Base-by-base conservation (phyloP, 1,139 yeast species). In the Diutina ranongensis region DNA sequence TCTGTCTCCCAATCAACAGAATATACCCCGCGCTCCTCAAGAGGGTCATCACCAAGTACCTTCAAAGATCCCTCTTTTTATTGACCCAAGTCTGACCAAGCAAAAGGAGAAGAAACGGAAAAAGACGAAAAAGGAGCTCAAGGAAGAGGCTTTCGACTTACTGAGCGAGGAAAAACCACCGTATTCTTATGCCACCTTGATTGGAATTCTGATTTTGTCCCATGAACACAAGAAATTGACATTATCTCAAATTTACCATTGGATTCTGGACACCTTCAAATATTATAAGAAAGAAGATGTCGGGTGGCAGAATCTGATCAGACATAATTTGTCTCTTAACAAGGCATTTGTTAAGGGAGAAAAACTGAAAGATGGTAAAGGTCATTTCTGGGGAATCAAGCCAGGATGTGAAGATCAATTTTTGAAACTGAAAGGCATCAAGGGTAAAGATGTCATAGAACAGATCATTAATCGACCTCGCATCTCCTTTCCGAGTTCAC, bases 301-400 rank as follows among this genome's bases (percentile, higher is more conserved):
- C 15, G 97, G 97, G 27, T 86, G 96, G 96, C 95, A 86, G 59
- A 86, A 86, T 61, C 84, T 94, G 27, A 86, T 86, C 52, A 80
- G 95, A 49, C 95, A 86, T 61, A 84, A 87, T 54, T 67, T 87
- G 47, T 83, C 94, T 22, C 68, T 87, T 53, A 87, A 86, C 63
- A 87, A 86, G 59, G 95, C 95, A 1, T 87, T 87, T 55, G 74
- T 83, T 47, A 92, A 92, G 63, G 87, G 94, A 35, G 95, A 86
- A 53, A 83, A 92, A 59, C 89, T 96, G 15, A 83, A 85, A 55
- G 95, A 86, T 61, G 97, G 97, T 5, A 92, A 92, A 65, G 98
- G 98, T 32, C 95, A 89, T 64, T 92, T 83, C 62, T 94, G 98
- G 98, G 80, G 85, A 55, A 86, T 92, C 47, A 88, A 83, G 51